Conservation (phyloP, 352 stramenopile genomes). For the Globisporangium parvum region DNA sequence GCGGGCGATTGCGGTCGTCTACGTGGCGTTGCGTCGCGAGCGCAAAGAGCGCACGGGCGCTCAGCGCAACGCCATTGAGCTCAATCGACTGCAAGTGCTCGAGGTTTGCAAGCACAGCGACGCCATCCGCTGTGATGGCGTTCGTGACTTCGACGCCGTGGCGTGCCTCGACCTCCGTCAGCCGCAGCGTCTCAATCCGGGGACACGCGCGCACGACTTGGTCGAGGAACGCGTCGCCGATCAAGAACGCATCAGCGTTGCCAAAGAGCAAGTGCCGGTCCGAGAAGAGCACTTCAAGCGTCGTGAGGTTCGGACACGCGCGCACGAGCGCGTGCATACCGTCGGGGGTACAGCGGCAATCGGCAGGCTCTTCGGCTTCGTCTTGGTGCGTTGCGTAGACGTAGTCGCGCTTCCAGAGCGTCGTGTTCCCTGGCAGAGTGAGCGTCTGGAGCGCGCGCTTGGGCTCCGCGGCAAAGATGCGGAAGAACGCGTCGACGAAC, state of each 20-base stretch:
- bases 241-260: slow-evolving; percentile 10
- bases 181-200: slow-evolving; percentile 12
- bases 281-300: slow-evolving; percentile 19
- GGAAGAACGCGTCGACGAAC: slow-evolving; percentile 29
- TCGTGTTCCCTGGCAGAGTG: slow-evolving; percentile 22
- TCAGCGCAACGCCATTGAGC: slow-evolving; percentile 17
- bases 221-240: slow-evolving; percentile 22
- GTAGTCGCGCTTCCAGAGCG: slow-evolving; percentile 29
- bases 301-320: slow-evolving; percentile 18
- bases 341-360: slow-evolving; percentile 15
- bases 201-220: slow-evolving; percentile 14
- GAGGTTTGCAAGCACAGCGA: slow-evolving; percentile 11
- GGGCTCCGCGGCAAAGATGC: slow-evolving; percentile 18
- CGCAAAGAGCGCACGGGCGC: slow-evolving; percentile 11
- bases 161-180: slow-evolving; percentile 16
- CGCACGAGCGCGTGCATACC: slow-evolving; percentile 15
- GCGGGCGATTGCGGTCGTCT: slow-evolving; percentile 1
- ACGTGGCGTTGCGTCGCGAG: slow-evolving; percentile 4
- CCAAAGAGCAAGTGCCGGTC: slow-evolving; percentile 23
- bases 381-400: slow-evolving; percentile 20
- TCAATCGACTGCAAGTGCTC: slow-evolving; percentile 14
- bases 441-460: slow-evolving; percentile 17
- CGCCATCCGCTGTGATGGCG: slow-evolving; percentile 14
- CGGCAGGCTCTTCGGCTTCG: slow-evolving; percentile 4
- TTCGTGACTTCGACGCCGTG: slow-evolving; percentile 28